These are phyloP conservation scores for Talaromyces sp. DNA, from an alignment of 2,329 filamentous ascomycete genomes.

Conservation along the genomic window DNA sequence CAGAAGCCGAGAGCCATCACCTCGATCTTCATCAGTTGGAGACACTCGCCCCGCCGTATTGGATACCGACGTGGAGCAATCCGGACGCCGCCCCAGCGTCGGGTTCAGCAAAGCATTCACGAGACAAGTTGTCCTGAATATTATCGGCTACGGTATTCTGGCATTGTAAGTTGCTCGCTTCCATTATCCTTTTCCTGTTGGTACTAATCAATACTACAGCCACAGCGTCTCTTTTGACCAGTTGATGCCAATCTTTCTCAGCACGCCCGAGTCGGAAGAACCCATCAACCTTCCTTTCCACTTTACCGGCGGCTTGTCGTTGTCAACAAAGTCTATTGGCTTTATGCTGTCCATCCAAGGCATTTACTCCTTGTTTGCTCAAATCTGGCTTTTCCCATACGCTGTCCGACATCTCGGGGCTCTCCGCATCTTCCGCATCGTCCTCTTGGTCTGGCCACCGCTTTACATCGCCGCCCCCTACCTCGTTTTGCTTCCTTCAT, in stretches of 20 bases:
- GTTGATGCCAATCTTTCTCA: slow-evolving; percentile 86
- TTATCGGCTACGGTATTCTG: slow-evolving; percentile 83
- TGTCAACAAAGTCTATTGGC: slow-evolving; percentile 79
- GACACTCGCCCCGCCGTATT: slow-evolving; percentile 25
- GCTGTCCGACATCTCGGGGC: slow-evolving; percentile 71
- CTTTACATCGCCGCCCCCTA: slow-evolving; percentile 88
- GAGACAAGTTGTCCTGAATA: slow-evolving; percentile 77
- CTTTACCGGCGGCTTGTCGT: slow-evolving; percentile 80
- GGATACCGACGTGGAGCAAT: slow-evolving; percentile 36
- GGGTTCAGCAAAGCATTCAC: slow-evolving; percentile 65
- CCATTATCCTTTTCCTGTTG: slow-evolving; percentile 41
- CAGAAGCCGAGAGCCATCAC: slow-evolving; percentile 52
- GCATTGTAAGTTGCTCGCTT: slow-evolving; percentile 71
- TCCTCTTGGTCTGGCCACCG: slow-evolving; percentile 76
- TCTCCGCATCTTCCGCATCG: slow-evolving; percentile 73
- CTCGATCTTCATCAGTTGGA: slow-evolving; percentile 38
- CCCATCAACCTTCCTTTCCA: slow-evolving; percentile 70
- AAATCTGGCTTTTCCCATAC: slow-evolving; percentile 76
- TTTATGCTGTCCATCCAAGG: slow-evolving; percentile 86
- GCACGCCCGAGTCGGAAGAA: slow-evolving; percentile 54
- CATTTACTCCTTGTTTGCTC: slow-evolving; percentile 80
- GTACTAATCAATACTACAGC: slow-evolving; percentile 45
- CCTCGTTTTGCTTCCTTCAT: slow-evolving; percentile 72
- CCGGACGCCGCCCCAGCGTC: slow-evolving; percentile 37
- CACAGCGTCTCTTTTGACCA: slow-evolving; percentile 97